Evolutionary conservation across 2,329 filamentous ascomycete species (phyloP).

Genomic region (Aspergillus uvarum): DNA sequence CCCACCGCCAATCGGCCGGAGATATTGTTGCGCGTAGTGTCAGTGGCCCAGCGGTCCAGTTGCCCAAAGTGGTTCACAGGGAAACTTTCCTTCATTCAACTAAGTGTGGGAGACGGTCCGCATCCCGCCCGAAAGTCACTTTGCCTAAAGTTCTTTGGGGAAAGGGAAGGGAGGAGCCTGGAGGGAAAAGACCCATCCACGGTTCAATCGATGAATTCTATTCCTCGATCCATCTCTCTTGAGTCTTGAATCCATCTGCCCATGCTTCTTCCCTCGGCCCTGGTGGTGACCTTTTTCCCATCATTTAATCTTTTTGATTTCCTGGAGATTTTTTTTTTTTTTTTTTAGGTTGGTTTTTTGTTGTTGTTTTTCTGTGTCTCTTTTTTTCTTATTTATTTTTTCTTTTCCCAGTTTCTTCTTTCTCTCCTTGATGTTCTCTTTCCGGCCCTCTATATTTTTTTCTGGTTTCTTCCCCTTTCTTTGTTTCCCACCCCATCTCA

Average conservation of each 20-base stretch:
- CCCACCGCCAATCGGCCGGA: conserved; percentile 3
- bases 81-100: conserved; percentile 13
- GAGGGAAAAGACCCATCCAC: not conserved
- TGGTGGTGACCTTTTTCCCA: too few relatives aligned
- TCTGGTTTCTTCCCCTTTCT: too few relatives aligned
- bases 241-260: not conserved
- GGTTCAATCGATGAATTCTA: not conserved
- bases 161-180: not conserved
- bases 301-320: not conserved
- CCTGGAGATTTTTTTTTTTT: not conserved
- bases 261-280: not conserved
- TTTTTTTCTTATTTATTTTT: too few relatives aligned
- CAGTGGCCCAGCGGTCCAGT: conserved; percentile 7
- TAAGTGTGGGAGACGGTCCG: conserved; percentile 24
- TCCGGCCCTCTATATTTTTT: too few relatives aligned
- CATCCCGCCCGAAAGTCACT: conserved; percentile 27
- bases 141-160: conserved; percentile 5
- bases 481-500: too few relatives aligned
- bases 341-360: not conserved
- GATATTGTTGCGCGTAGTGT: conserved; percentile 5
- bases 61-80: too few relatives aligned
- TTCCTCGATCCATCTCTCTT: not conserved
- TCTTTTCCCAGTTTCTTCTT: too few relatives aligned
- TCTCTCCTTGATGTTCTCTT: too few relatives aligned
- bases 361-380: not conserved